A percentile compares a stretch with the other conserved stretches of the same genome.
Evolutionary conservation across 176 grass and related monocot genomes (phyloP).

Genomic region (Oryza glaberrima): DNA sequence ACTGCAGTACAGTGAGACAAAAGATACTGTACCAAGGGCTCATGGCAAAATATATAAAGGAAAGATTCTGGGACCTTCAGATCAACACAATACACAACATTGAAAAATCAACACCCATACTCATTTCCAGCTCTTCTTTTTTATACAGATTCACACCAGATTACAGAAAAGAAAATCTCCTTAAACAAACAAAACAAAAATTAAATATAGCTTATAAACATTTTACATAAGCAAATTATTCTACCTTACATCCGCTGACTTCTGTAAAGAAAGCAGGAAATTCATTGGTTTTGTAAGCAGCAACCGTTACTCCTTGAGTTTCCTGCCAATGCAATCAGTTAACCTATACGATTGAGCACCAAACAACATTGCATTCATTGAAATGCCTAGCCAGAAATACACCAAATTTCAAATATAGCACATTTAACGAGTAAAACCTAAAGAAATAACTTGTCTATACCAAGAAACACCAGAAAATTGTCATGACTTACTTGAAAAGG

Average conservation of each 20-base stretch:
- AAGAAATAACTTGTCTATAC: not conserved
- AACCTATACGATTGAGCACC: not conserved
- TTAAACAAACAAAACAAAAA: not conserved
- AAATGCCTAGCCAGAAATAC: not conserved
- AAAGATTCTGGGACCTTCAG: not conserved
- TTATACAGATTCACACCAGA: not conserved
- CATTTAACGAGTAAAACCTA: not conserved
- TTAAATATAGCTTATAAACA: slow-evolving; percentile 24
- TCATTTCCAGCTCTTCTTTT: not conserved
- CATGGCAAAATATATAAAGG: not conserved
- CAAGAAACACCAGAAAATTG: not conserved
- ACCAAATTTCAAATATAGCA: not conserved
- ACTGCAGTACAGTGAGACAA: not conserved
- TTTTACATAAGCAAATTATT: slow-evolving; percentile 12
- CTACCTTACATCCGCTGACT: slow-evolving; percentile 81
- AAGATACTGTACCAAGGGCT: not conserved
- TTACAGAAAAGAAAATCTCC: slow-evolving; percentile 3
- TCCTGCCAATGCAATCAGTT: slow-evolving; percentile 54
- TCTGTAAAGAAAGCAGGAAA: slow-evolving; percentile 95
- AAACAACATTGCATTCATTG: slow-evolving; percentile 1
- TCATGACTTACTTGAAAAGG: slow-evolving; percentile 10
- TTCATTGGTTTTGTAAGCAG: slow-evolving; percentile 78
- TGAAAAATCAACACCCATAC: not conserved
- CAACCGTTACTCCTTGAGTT: slow-evolving; percentile 91
- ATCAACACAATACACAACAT: not conserved